Evolutionary conservation across 768 basidiomycete species (phyloP).

Genomic region (Xanthoconium stramineum): DNA sequence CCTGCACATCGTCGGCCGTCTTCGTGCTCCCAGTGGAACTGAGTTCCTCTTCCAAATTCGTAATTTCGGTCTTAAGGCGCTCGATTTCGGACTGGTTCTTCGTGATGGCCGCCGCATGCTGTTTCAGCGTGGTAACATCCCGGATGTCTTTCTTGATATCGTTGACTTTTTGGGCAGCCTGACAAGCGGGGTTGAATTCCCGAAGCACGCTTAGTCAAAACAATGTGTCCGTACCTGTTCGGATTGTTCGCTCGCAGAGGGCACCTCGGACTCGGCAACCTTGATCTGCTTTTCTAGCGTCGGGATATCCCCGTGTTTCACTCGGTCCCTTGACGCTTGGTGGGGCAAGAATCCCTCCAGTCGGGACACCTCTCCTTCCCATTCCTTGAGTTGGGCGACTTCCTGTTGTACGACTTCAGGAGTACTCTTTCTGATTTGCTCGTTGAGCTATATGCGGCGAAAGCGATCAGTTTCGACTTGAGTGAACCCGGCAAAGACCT

Average conservation of each 20-base stretch:
- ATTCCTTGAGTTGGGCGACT: conserved; percentile 42
- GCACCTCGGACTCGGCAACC: conserved; percentile 51
- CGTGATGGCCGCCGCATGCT: conserved; percentile 55
- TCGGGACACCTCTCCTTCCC: conserved; percentile 55
- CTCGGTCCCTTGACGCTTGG: conserved; percentile 49
- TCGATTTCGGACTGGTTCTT: conserved; percentile 60
- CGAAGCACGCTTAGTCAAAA: not conserved
- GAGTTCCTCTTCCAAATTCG: conserved; percentile 65
- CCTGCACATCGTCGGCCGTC: conserved; percentile 84
- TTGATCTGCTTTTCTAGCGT: conserved; percentile 59
- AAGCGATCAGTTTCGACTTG: not conserved
- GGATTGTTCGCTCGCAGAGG: conserved; percentile 47
- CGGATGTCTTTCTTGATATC: conserved; percentile 55
- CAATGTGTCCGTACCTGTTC: conserved; percentile 53
- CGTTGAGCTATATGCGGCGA: conserved; percentile 48
- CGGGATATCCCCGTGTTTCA: conserved; percentile 65
- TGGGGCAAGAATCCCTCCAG: conserved; percentile 60
- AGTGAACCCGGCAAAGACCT: not conserved
- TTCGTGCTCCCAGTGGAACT: conserved; percentile 69
- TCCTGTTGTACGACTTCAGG: conserved; percentile 42
- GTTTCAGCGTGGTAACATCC: conserved; percentile 58
- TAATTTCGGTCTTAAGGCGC: conserved; percentile 58
- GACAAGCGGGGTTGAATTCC: conserved; percentile 1
- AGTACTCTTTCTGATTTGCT: conserved; percentile 54
- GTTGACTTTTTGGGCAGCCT: conserved; percentile 55